Conservation (phyloP, 164 flowering plant species). For the Umbilicus rupestris region DNA sequence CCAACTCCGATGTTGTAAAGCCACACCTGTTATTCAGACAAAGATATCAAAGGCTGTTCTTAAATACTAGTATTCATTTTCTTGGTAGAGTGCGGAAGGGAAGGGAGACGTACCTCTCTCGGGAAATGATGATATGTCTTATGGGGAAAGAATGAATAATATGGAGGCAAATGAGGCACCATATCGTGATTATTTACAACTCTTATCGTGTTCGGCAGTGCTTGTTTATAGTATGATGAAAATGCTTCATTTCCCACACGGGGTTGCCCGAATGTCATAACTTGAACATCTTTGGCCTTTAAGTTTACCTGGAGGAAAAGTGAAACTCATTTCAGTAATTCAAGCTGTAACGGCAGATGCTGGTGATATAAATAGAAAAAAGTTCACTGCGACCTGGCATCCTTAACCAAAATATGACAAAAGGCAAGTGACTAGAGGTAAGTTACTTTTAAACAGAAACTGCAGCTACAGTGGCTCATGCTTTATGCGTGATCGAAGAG, state of each 20-base stretch:
- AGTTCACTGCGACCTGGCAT: neutral
- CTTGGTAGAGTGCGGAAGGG: neutral
- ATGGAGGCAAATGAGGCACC: constrained; percentile 97
- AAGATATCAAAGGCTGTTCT: neutral
- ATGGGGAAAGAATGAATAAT: constrained; percentile 53
- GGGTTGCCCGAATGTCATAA: constrained; percentile 97
- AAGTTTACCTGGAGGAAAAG: constrained; percentile 49
- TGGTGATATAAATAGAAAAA: neutral
- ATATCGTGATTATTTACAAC: constrained; percentile 78
- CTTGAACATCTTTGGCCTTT: constrained; percentile 41
- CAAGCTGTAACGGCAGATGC: neutral
- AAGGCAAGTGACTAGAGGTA: too few relatives aligned
- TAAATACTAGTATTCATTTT: neutral
- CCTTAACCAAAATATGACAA: neutral
- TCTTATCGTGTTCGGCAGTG: constrained; percentile 68
- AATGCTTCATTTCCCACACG: constrained; percentile 92
- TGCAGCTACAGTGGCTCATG: too few relatives aligned
- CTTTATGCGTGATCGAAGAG: too few relatives aligned
- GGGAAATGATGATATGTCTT: constrained; percentile 97
- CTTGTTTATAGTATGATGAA: constrained; percentile 59
- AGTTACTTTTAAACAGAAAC: too few relatives aligned
- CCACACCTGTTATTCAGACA: constrained; percentile 64
- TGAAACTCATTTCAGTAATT: neutral
- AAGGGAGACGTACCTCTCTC: constrained; percentile 65
- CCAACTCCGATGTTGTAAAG: constrained; percentile 51